phyloP scores from a whole-genome alignment of 257 asterid genomes.

The Fraxinus pennsylvanica region DNA sequence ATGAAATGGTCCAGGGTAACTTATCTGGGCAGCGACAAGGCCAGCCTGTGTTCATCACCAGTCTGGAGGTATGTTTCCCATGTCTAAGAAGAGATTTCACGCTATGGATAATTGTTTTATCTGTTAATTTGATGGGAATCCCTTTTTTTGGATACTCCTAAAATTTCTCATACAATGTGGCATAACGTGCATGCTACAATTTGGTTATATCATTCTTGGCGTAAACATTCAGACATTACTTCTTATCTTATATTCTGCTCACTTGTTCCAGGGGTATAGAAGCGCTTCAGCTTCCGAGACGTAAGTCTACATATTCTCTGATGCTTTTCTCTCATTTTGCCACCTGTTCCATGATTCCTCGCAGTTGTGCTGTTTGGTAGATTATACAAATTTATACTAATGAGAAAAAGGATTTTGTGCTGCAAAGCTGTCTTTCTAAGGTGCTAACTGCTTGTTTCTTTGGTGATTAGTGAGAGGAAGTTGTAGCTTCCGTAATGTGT shows the following conservation, averaged over 20 bases:
- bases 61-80: slow-evolving; percentile 63
- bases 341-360: not conserved
- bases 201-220: slow-evolving; percentile 7
- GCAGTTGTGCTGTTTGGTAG: slow-evolving; percentile 1
- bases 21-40: slow-evolving; percentile 84
- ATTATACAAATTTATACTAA: slow-evolving; percentile 4
- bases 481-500: not conserved
- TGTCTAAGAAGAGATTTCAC: not conserved
- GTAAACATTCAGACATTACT: slow-evolving; percentile 7
- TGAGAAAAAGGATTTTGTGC: slow-evolving; percentile 1
- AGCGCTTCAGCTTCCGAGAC: slow-evolving; percentile 83
- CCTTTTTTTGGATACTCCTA: not conserved
- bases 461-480: not conserved
- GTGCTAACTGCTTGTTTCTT: not conserved
- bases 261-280: slow-evolving; percentile 72
- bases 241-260: slow-evolving; percentile 13
- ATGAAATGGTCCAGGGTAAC: slow-evolving; percentile 59
- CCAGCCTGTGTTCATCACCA: slow-evolving; percentile 74
- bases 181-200: not conserved
- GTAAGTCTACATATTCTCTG: slow-evolving; percentile 46
- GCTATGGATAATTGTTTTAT: slow-evolving; percentile 10
- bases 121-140: not conserved
- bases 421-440: slow-evolving; percentile 7
- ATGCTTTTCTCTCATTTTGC: slow-evolving; percentile 26
- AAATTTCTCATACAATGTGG: not conserved